Conservation (phyloP, 2,329 filamentous ascomycete species). For the Xylariaceae sp. region DNA sequence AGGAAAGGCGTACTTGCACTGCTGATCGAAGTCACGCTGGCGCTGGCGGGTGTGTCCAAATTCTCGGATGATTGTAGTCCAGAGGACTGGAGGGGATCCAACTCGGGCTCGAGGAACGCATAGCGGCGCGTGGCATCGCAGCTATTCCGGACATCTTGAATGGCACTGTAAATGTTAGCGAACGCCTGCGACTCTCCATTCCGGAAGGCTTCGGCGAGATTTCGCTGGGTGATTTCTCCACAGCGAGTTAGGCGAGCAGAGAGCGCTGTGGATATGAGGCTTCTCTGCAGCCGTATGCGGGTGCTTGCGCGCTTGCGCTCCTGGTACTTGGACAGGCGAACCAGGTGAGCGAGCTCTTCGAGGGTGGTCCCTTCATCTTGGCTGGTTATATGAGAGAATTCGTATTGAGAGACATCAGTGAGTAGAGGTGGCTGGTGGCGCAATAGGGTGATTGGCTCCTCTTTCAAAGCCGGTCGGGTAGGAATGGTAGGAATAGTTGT, state of each 20-base stretch:
- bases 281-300: slow-evolving; percentile 68
- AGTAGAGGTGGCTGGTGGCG: slow-evolving; percentile 51
- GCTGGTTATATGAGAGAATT: slow-evolving; percentile 55
- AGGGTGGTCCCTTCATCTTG: slow-evolving; percentile 65
- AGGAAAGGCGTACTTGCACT: slow-evolving; percentile 51
- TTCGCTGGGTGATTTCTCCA: slow-evolving; percentile 69
- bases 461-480: slow-evolving; percentile 21
- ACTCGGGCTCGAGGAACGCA: slow-evolving; percentile 67
- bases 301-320: slow-evolving; percentile 74
- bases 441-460: slow-evolving; percentile 39
- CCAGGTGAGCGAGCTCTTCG: slow-evolving; percentile 73
- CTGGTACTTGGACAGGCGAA: slow-evolving; percentile 74
- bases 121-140: slow-evolving; percentile 69
- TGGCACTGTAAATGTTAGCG: slow-evolving; percentile 68
- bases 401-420: slow-evolving; percentile 62
- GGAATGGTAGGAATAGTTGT: slow-evolving; percentile 8
- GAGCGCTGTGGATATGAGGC: slow-evolving; percentile 69
- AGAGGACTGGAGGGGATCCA: slow-evolving; percentile 56
- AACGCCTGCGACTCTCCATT: slow-evolving; percentile 76
- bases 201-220: slow-evolving; percentile 73
- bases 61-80: slow-evolving; percentile 47
- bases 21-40: slow-evolving; percentile 31
- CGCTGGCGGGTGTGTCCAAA: slow-evolving; percentile 43
- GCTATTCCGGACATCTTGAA: slow-evolving; percentile 74
- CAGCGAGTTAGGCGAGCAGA: slow-evolving; percentile 71